Base-by-base conservation (phyloP, 768 basidiomycete genomes). In the Pilatotrama ljubarskyi region DNA sequence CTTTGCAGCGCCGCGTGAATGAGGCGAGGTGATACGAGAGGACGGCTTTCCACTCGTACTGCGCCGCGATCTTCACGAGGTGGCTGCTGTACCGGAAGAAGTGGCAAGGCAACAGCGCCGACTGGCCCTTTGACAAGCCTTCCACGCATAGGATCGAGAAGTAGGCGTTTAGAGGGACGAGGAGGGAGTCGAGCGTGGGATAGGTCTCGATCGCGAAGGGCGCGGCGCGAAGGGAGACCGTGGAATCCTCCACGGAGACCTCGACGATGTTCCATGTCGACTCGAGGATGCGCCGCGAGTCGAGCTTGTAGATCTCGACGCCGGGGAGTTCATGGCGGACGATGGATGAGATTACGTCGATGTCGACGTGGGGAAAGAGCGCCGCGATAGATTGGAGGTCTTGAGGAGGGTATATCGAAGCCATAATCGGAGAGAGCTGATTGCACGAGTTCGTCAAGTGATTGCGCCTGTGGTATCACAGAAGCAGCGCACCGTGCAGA, bases 1-100 rank as follows among this genome's bases (percentile, higher is more conserved):
- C 70, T 52, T 59, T 66, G 40, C 67, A 66, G 14, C 70, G 51
- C 22, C 70, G 61, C 48, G 68, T 60, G 59, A 68, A 69, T 49
- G 65, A 66, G 17, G 68, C 70, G 36, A 69, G 60, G 47, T 71
- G 68, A 40, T 71, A 71, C 32, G 65, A 54, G 14, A 71, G 61
- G 20, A 69, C 67, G 1, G 70, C 70, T 7, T 55, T 55, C 70
- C 70, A 71, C 44, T 71, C 66, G 61, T 71, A 71, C 51, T 71
- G 70, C 44, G 59, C 52, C 15, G 63, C 55, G 22, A 71, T 67
- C 62, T 71, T 71, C 42, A 69, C 64, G 53, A 71, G 66, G 54
- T 71, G 70, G 62, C 66, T 69, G 62, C 65, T 69, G 47, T 71
- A 71, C 20, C 64, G 66, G 67, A 71, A 71, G 63, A 71, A 69